Evolutionary conservation across 2,329 filamentous ascomycete genomes (phyloP), one percentile per base, ranked within the genome.

Genomic region (Fusarium udum): DNA sequence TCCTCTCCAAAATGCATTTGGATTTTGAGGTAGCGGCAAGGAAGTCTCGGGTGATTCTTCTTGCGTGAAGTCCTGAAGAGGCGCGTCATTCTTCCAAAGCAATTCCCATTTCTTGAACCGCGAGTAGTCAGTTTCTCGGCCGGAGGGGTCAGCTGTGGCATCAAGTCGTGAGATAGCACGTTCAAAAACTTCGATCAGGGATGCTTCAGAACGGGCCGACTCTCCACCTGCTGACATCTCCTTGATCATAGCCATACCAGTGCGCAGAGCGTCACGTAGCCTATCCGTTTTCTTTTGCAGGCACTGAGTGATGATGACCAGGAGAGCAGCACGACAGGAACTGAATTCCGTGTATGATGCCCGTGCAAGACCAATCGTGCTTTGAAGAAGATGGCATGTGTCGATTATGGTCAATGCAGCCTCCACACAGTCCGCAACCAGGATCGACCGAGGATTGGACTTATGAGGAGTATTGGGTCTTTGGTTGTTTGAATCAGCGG

Each of bases 261-360:
- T 84, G n/a, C 85, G 80, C 7, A 88, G 79, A 14, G 83, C 82
- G 45, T 85, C 83, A 32, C 84, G 84, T 18, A 87, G 81, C 37
- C 79, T 74, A 58, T 83, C 82, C 16, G 82, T 82, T 49, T 79
- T 81, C 63, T 79, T 79, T 45, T 80, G 81, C 42, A 83, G 75
- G 49, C 81, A 83, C 53, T 83, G 82, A 4, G 82, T 82, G 37
- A 83, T 82, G 51, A 84, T 79, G 34, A 88, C 87, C 6, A 89
- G 81, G 11, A 89, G 79, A 14, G 87, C 87, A 15, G 86, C 87
- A 46, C 87, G 86, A 57, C 86, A 88, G 7, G 87, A 86, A 75
- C 85, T 87, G 74, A 88, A 89, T 70, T 89, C 87, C 7, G 86
- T 88, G 72, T 88, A 89, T 0, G 86, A 88, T 6, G 87, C 86